Evolutionary conservation across 768 basidiomycete genomes (phyloP), one percentile per base, ranked within the genome.

Genomic region (Auriscalpium vulgare): DNA sequence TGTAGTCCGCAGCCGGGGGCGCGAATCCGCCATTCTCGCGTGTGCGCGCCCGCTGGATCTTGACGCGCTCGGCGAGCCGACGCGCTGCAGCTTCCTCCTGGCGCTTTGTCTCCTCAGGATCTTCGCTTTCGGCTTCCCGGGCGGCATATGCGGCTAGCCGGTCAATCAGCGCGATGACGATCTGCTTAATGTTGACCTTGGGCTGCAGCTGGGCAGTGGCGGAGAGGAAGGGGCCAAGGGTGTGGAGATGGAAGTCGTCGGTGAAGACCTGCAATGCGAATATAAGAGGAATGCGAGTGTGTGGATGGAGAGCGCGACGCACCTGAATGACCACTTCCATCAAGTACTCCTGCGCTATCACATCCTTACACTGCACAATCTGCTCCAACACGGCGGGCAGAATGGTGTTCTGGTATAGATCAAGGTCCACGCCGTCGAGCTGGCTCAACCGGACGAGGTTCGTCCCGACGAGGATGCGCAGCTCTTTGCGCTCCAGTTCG

Each of bases 251-350:
- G 73, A 98, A 98, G 68, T 98, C 95, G 70, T 98, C 95, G 10
- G 95, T 93, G 71, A 98, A 98, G 16, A 99, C 95, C 91, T 93
- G 62, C 13, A 36, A n/a, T 13, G 23, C n/a, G 44, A 10, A n/a
- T 9, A 40, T 17, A 36, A 36, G 47, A 44, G 5, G 47, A 43
- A 10, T 21, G 37, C 48, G 37, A 19, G 44, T 45, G 13, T 9
- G 37, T 17, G 14, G 23, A n/a, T 10, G 23, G 10, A n/a, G 38
- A 4, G 52, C 29, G 13, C 48, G 44, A 65, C 79, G 37, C 56
- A 89, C 92, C 78, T 99, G 97, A 62, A 99, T 99, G 59, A 99
- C 94, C 10, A 98, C 97, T 70, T 99, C 97, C 97, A 98, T 98
- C 47, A 98, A 71, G 70, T 99, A 99, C 68, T 98, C 97, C 69